phyloP scores from a whole-genome alignment of 257 asterid species.

The Scutellaria minor region DNA sequence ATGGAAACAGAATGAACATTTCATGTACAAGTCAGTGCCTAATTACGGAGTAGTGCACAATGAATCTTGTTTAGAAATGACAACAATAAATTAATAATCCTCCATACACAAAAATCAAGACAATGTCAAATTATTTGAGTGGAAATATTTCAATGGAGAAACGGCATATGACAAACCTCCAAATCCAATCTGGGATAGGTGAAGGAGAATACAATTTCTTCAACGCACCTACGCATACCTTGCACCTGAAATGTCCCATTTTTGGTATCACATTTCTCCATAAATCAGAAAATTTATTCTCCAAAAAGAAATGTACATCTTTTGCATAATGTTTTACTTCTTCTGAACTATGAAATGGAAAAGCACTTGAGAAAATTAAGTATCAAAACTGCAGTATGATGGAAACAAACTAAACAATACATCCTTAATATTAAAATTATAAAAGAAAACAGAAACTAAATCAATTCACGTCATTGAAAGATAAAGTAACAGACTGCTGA shows the following conservation, averaged over 20 bases:
- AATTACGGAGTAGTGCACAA: constrained; percentile 5
- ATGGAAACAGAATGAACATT: constrained; percentile 26
- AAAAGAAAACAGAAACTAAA: constrained; percentile 2
- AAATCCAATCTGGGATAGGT: constrained; percentile 94
- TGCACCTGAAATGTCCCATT: constrained; percentile 48
- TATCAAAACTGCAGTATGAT: constrained; percentile 12
- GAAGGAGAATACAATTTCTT: constrained; percentile 82
- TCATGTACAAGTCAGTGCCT: constrained; percentile 8
- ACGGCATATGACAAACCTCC: constrained; percentile 62
- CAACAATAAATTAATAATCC: neutral
- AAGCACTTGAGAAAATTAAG: neutral
- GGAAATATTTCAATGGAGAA: neutral
- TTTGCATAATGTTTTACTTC: neutral
- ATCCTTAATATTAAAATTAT: neutral
- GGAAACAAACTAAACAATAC: neutral
- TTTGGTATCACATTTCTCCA: constrained; percentile 4
- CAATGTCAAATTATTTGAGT: neutral
- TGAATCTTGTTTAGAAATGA: constrained; percentile 2
- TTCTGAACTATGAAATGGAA: constrained; percentile 11
- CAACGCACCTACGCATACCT: constrained; percentile 75
- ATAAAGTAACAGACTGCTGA: constrained; percentile 6
- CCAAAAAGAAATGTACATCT: neutral
- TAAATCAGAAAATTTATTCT: neutral
- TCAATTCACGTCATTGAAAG: constrained; percentile 5
- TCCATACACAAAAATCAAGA: constrained; percentile 21